These are phyloP conservation scores for Podospora didyma DNA, from an alignment of 495 filamentous ascomycete genomes.

Conservation along the genomic window DNA sequence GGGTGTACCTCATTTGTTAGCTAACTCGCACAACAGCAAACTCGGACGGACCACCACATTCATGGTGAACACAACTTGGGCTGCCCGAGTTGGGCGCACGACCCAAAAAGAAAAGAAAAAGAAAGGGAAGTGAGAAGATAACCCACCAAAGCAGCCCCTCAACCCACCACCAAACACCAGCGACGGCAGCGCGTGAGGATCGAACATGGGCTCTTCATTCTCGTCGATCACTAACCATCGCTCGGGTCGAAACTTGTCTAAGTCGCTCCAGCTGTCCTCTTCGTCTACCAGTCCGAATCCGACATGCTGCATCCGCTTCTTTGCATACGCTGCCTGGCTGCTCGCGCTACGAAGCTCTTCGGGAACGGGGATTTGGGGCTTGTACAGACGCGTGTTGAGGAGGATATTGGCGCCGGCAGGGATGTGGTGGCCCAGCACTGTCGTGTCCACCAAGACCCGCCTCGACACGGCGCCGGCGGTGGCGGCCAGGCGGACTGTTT, in stretches of 20 bases:
- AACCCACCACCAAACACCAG: slow-evolving; percentile 22
- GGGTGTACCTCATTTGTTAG: not conserved
- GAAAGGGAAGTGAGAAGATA: no score
- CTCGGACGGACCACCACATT: no score
- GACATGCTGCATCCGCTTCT: slow-evolving; percentile 7
- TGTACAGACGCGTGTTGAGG: slow-evolving; percentile 12
- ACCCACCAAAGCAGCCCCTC: slow-evolving; percentile 24
- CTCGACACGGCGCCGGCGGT: slow-evolving; percentile 21
- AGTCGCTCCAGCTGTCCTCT: slow-evolving; percentile 12
- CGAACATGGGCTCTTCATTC: slow-evolving; percentile 19
- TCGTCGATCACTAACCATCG: slow-evolving; percentile 28
- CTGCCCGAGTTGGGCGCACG: no score
- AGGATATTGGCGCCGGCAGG: slow-evolving; percentile 31
- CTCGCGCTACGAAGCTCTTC: slow-evolving; percentile 13
- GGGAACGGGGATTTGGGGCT: slow-evolving; percentile 5
- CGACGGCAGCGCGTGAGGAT: slow-evolving; percentile 18
- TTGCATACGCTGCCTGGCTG: slow-evolving; percentile 17
- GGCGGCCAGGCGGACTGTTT: slow-evolving; percentile 26
- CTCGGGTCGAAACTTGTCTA: slow-evolving; percentile 23
- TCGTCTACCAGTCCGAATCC: slow-evolving; percentile 1
- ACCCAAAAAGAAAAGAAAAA: not conserved
- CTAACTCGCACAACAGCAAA: not conserved
- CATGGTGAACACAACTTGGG: no score
- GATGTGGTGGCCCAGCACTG: slow-evolving; percentile 27
- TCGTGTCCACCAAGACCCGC: slow-evolving; percentile 27